Conservation (phyloP, 345 rosid species). For the Salix brachista region DNA sequence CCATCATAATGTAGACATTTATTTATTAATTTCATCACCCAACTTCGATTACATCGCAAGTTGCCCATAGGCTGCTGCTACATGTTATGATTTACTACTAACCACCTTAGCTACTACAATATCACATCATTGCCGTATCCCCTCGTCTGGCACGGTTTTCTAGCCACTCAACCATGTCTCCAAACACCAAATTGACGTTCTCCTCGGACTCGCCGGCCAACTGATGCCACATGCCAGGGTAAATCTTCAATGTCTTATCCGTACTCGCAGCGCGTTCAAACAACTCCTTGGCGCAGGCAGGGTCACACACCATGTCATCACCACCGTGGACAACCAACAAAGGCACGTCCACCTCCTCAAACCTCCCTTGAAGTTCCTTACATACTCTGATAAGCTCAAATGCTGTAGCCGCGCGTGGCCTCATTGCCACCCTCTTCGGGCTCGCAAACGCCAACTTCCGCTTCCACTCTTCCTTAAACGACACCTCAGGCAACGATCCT, state of each 20-base stretch:
- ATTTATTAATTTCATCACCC: neutral
- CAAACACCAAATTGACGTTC: conserved; percentile 56
- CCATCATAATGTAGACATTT: neutral
- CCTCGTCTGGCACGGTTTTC: conserved; percentile 33
- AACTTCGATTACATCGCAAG: neutral
- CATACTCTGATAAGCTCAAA: conserved; percentile 70
- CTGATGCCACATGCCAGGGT: conserved; percentile 92
- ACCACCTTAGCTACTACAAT: neutral
- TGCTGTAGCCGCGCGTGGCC: conserved; percentile 90
- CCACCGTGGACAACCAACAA: conserved; percentile 73
- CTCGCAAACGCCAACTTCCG: conserved; percentile 59
- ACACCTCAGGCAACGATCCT: conserved; percentile 55
- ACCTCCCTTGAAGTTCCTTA: conserved; percentile 63
- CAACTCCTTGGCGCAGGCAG: conserved; percentile 65
- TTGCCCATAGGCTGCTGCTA: neutral
- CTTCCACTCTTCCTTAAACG: conserved; percentile 85
- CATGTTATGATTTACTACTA: neutral
- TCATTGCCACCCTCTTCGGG: conserved; percentile 51
- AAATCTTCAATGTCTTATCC: conserved; percentile 68
- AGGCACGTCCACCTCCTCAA: conserved; percentile 79
- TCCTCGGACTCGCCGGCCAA: conserved; percentile 77
- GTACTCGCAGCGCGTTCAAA: conserved; percentile 53
- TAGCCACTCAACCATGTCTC: conserved; percentile 78
- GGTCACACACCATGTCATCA: conserved; percentile 78
- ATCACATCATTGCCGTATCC: neutral